A percentile compares a stretch with the other conserved stretches of the same genome.
Conservation (phyloP, 2,329 filamentous ascomycete species). For the Trichoderma brevicompactum region DNA sequence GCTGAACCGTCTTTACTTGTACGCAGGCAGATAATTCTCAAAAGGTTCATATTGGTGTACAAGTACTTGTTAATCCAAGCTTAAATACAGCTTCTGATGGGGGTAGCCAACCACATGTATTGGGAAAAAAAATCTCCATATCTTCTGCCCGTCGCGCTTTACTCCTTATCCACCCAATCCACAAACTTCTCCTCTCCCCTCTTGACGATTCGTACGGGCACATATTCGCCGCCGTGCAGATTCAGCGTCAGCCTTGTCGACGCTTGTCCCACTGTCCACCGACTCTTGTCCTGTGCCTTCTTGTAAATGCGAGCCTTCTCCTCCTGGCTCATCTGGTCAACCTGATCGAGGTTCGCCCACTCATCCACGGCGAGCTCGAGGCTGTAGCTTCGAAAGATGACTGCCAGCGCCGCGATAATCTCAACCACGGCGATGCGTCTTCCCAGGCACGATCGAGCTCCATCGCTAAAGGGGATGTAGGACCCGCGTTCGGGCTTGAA, state of each 20-base stretch:
- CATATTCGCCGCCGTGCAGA: slow-evolving; percentile 59
- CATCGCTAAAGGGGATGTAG: slow-evolving; percentile 63
- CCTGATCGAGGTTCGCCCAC: slow-evolving; percentile 58
- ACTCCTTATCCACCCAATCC: slow-evolving; percentile 38
- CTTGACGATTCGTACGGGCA: slow-evolving; percentile 70
- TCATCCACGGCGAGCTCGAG: slow-evolving; percentile 72
- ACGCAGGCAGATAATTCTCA: too few relatives aligned
- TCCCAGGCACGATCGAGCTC: slow-evolving; percentile 61
- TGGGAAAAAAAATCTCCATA: too few relatives aligned
- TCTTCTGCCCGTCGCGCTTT: not conserved
- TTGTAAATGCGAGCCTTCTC: slow-evolving; percentile 60
- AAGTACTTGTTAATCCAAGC: too few relatives aligned
- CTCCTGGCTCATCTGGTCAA: slow-evolving; percentile 53
- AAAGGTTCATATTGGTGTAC: not conserved
- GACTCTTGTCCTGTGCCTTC: slow-evolving; percentile 61
- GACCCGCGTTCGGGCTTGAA: slow-evolving; percentile 63
- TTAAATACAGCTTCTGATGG: too few relatives aligned
- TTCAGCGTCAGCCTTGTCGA: slow-evolving; percentile 73
- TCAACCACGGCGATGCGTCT: slow-evolving; percentile 64
- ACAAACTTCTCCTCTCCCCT: slow-evolving; percentile 73
- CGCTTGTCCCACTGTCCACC: slow-evolving; percentile 58
- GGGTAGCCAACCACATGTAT: too few relatives aligned
- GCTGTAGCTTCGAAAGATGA: slow-evolving; percentile 63
- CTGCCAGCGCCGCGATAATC: slow-evolving; percentile 58
- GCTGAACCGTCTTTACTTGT: too few relatives aligned